Evolutionary conservation across 371 early-diverging fungal genomes (phyloP), one percentile per base, ranked within the genome.

Genomic region (Syncephalastrum monosporum): DNA sequence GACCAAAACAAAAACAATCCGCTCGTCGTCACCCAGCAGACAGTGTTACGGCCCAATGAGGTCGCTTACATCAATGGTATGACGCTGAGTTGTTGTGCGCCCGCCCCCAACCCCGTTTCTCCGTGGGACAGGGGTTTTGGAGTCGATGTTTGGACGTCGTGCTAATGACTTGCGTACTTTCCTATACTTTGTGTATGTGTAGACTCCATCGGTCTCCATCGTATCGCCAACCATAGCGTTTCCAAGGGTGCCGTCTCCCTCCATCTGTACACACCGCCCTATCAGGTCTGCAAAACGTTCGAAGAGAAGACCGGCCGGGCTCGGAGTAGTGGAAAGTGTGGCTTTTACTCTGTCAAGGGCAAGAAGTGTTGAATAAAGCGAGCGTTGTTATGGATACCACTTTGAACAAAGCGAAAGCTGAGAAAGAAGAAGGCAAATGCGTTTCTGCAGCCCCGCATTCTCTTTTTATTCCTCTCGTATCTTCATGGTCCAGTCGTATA

Each of bases 201-300:
- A 85, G 90, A 94, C 67, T 85, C 84, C 53, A 85, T 95, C 43
- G 97, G 97, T 33, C 75, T 94, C 33, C 97, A 96, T 75, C 82
- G 92, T 44, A 87, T 96, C 27, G 70, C 85, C 29, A 95, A 95
- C 78, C 86, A 87, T 16, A 77, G 77, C 44, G 17, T 49, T n/a
- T 56, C 63, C n/a, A 52, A 48, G 3, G 82, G 81, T 43, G 89
- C 95, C 15, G 87, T 96, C 23, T 93, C 96, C 4, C 82, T 96
- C 27, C 97, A 96, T 65, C 78, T 96, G 25, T 96, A 96, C 74
- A 89, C 94, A 8, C 97, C 97, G 17, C 95, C 97, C 5, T 89
- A 88, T 65, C 72, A 91, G 48, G 72, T 81, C 55, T 94, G 95
- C 79, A 86, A 86, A 60, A 92, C 92, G 5, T 96, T 93, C 71